These are phyloP conservation scores for Suillus brevipes DNA, from an alignment of 768 basidiomycete genomes.

Conservation along the genomic window DNA sequence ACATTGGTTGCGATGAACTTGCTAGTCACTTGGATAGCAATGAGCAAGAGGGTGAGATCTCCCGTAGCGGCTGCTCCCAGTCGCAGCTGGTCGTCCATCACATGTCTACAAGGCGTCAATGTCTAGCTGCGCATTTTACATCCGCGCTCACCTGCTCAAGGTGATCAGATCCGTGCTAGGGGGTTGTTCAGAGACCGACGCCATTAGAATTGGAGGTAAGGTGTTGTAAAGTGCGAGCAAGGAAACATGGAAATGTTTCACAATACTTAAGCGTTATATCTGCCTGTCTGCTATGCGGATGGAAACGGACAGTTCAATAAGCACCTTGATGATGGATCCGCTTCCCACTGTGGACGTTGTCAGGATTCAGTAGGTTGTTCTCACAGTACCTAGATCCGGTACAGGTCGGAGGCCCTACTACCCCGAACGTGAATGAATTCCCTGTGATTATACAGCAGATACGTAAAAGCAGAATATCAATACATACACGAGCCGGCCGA, in stretches of 20 bases:
- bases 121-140: not conserved
- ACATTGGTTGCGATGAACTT: conserved; percentile 99
- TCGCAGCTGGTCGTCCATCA: conserved; percentile 81
- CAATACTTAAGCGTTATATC: conserved; percentile 2
- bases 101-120: conserved; percentile 57
- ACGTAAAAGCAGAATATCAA: conserved; percentile 9
- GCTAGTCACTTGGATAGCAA: conserved; percentile 93
- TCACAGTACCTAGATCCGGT: conserved; percentile 26
- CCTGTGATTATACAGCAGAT: conserved; percentile 18
- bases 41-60: conserved; percentile 91
- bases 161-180: conserved; percentile 90
- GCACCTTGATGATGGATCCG: not conserved
- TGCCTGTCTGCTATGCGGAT: conserved; percentile 13
- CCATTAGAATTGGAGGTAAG: conserved; percentile 24
- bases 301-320: conserved; percentile 19
- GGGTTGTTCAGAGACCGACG: conserved; percentile 50
- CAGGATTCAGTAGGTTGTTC: conserved; percentile 15
- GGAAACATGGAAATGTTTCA: conserved; percentile 9
- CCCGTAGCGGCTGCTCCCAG: conserved; percentile 85
- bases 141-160: conserved; percentile 71
- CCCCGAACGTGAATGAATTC: conserved; percentile 5
- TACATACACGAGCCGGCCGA: conserved; percentile 1
- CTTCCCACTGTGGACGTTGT: not conserved
- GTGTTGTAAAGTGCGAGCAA: conserved; percentile 5
- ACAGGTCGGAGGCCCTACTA: conserved; percentile 10